A percentile compares a stretch with the other conserved stretches of the same genome.
Evolutionary conservation across 2,329 filamentous ascomycete species (phyloP).

Genomic region (Ophiostoma tasmaniense): DNA sequence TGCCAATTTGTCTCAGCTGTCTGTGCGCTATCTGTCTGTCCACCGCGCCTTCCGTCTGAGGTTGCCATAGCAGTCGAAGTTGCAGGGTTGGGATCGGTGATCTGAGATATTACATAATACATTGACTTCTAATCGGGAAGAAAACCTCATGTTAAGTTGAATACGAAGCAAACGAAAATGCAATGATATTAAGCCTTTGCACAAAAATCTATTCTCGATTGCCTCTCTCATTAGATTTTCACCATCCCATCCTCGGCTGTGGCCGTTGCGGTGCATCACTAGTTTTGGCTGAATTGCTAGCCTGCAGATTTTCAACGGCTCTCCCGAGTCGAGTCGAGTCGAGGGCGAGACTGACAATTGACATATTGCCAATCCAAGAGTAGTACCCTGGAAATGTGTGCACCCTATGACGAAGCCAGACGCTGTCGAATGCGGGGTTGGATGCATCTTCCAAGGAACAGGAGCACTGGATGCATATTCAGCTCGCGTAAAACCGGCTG

Average conservation of each 20-base stretch:
- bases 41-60: slow-evolving; percentile 1
- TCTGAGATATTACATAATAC: background rate
- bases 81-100: background rate
- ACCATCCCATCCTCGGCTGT: background rate
- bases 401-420: background rate
- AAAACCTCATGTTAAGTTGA: too few relatives aligned
- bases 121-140: background rate
- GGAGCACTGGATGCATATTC: background rate
- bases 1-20: background rate
- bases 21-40: background rate
- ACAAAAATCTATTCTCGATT: background rate
- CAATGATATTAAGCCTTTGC: background rate
- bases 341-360: too few relatives aligned
- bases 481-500: background rate
- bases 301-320: slow-evolving; percentile 11
- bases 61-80: background rate
- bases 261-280: slow-evolving; percentile 3
- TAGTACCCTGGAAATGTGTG: background rate
- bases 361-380: too few relatives aligned
- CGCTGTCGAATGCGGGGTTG: background rate
- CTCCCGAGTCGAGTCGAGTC: slow-evolving; percentile 5
- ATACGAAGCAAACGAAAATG: too few relatives aligned
- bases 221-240: background rate
- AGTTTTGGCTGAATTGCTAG: slow-evolving; percentile 15
- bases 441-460: slow-evolving; percentile 1